Evolutionary conservation across 2,329 filamentous ascomycete species (phyloP).

Genomic region (Nigrograna mackinnonii): DNA sequence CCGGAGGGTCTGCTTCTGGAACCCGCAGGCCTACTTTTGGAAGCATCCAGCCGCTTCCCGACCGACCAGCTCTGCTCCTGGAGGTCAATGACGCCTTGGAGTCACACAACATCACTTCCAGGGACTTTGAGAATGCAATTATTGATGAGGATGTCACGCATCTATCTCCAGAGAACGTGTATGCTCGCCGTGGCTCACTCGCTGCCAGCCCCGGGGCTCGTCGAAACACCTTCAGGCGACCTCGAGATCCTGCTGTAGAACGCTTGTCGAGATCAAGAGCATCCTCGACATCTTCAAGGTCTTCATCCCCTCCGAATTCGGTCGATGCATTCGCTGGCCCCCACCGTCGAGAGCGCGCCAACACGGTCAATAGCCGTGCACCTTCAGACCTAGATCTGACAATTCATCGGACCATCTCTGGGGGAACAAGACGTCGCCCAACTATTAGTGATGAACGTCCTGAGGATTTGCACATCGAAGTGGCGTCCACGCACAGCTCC

Average conservation of each 20-base stretch:
- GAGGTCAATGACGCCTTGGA: constrained; percentile 51
- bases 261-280: constrained; percentile 46
- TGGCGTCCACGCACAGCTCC: constrained; percentile 67
- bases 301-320: constrained; percentile 89
- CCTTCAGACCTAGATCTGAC: constrained; percentile 59
- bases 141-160: constrained; percentile 67
- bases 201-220: constrained; percentile 43
- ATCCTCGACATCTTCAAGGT: constrained; percentile 63
- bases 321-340: constrained; percentile 96
- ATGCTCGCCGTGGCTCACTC: constrained; percentile 52
- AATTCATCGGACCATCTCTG: constrained; percentile 72
- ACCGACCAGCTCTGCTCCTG: constrained; percentile 48
- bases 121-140: constrained; percentile 87
- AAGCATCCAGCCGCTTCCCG: constrained; percentile 56
- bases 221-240: constrained; percentile 48
- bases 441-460: constrained; percentile 64
- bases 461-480: constrained; percentile 59
- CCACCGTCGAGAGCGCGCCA: constrained; percentile 77
- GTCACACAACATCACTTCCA: constrained; percentile 52
- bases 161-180: constrained; percentile 48
- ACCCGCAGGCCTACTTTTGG: constrained; percentile 73
- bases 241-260: constrained; percentile 37
- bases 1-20: constrained; percentile 50
- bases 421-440: constrained; percentile 64
- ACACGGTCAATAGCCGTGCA: constrained; percentile 63